Evolutionary conservation across 1,284 basidiomycete species (phyloP).

Genomic region (Porodaedalea pini): DNA sequence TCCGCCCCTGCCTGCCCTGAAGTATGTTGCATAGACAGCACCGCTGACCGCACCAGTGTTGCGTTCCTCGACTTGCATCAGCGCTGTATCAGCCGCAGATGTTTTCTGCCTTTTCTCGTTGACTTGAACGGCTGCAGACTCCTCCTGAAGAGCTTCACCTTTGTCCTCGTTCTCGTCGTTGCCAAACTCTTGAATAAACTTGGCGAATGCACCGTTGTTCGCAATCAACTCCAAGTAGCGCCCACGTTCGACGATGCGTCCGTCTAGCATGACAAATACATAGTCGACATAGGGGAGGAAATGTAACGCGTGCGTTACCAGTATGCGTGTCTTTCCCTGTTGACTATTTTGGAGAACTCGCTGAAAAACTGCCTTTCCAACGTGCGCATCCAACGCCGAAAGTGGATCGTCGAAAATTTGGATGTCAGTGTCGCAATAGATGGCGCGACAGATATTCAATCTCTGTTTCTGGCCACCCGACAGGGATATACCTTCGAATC

Average conservation of each 20-base stretch:
- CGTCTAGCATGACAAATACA: constrained; percentile 68
- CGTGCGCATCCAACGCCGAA: constrained; percentile 81
- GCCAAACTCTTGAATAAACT: constrained; percentile 66
- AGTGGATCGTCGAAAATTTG: constrained; percentile 85
- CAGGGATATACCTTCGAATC: constrained; percentile 59
- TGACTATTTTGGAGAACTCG: constrained; percentile 50
- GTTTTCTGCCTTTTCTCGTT: constrained; percentile 21
- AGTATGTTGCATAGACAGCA: constrained; percentile 51
- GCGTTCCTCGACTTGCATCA: constrained; percentile 50
- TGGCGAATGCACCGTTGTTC: constrained; percentile 65
- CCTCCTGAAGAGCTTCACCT: constrained; percentile 32
- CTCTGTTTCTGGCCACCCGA: constrained; percentile 82
- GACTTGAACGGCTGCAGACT: constrained; percentile 25
- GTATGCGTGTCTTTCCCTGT: constrained; percentile 71
- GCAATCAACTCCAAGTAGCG: constrained; percentile 68
- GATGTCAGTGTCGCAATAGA: constrained; percentile 84
- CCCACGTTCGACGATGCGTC: constrained; percentile 72
- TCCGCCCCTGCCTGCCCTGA: constrained; percentile 51
- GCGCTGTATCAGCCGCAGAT: constrained; percentile 24
- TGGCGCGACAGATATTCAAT: constrained; percentile 74
- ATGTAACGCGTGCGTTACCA: constrained; percentile 82
- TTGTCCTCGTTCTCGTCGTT: constrained; percentile 42
- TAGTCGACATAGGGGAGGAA: constrained; percentile 78
- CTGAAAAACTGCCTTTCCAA: constrained; percentile 83
- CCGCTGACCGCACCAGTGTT: constrained; percentile 55